A percentile compares a stretch with the other conserved stretches of the same genome.
These are phyloP conservation scores for Atractiella rhizophila DNA, from an alignment of 768 basidiomycete genomes.

Conservation along the genomic window DNA sequence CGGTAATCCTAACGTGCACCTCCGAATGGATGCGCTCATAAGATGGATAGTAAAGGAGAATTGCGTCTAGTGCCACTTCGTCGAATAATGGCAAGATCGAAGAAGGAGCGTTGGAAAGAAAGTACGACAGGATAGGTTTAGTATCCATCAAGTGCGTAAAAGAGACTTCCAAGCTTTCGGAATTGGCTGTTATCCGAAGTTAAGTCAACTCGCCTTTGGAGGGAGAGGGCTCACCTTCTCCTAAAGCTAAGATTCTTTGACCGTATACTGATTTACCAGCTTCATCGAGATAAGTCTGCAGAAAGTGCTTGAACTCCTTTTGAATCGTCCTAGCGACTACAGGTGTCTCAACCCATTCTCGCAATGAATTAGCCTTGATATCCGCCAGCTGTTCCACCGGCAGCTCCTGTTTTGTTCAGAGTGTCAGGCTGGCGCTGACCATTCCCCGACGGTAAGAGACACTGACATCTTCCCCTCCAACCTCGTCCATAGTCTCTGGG, in stretches of 20 bases:
- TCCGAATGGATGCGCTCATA: constrained; percentile 95
- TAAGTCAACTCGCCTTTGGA: background rate
- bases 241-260: constrained; percentile 68
- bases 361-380: constrained; percentile 89
- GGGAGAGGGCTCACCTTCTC: constrained; percentile 44
- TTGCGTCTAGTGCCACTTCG: constrained; percentile 75
- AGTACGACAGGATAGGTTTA: constrained; percentile 88
- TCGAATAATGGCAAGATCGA: constrained; percentile 88
- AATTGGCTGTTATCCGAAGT: constrained; percentile 40
- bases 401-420: constrained; percentile 37
- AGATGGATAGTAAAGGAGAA: constrained; percentile 79
- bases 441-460: background rate
- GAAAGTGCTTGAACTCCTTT: constrained; percentile 76
- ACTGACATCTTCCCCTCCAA: constrained; percentile 43
- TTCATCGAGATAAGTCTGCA: constrained; percentile 89
- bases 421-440: no score
- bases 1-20: constrained; percentile 86
- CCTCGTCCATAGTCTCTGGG: constrained; percentile 62
- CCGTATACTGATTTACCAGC: constrained; percentile 79
- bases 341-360: constrained; percentile 89
- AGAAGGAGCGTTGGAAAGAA: constrained; percentile 78
- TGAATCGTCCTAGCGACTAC: constrained; percentile 71
- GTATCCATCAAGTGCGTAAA: constrained; percentile 80
- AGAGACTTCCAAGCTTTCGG: constrained; percentile 90
- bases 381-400: constrained; percentile 88